These are phyloP conservation scores for Umbelopsis sp. DNA, from an alignment of 371 early-diverging fungal species.

Conservation along the genomic window DNA sequence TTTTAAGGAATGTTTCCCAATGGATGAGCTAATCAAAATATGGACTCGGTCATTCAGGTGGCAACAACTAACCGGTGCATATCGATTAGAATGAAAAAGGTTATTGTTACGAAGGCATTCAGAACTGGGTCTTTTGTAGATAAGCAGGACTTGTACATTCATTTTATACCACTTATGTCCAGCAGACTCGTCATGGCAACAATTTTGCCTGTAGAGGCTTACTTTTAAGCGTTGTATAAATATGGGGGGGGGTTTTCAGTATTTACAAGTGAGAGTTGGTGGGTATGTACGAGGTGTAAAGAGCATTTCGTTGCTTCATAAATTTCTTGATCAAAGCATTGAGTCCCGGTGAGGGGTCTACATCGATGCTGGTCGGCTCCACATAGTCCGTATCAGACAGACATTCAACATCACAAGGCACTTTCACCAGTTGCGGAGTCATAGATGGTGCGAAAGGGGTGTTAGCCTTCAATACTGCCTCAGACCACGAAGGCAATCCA, in stretches of 20 bases:
- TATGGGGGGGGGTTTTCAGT: neutral
- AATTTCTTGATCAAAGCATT: neutral
- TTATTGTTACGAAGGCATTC: neutral
- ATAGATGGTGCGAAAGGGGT: neutral
- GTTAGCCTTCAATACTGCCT: too few relatives aligned
- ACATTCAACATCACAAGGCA: conserved; percentile 12
- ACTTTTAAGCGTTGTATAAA: neutral
- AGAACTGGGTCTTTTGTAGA: too few relatives aligned
- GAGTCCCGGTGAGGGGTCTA: neutral
- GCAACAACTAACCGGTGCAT: neutral
- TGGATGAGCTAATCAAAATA: neutral
- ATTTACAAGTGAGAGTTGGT: conserved; percentile 1
- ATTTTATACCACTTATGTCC: too few relatives aligned
- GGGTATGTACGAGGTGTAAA: neutral
- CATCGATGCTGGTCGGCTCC: neutral
- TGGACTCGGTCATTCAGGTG: neutral
- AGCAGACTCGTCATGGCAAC: too few relatives aligned
- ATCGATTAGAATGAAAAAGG: neutral
- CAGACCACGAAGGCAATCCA: too few relatives aligned
- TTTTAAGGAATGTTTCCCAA: neutral
- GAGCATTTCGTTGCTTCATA: neutral
- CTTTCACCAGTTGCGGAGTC: neutral
- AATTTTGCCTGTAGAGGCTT: too few relatives aligned
- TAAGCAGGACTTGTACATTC: too few relatives aligned
- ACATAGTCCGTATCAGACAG: neutral